A percentile compares a stretch with the other conserved stretches of the same genome.
Evolutionary conservation across 768 basidiomycete species (phyloP).

Genomic region (Russula foetens): DNA sequence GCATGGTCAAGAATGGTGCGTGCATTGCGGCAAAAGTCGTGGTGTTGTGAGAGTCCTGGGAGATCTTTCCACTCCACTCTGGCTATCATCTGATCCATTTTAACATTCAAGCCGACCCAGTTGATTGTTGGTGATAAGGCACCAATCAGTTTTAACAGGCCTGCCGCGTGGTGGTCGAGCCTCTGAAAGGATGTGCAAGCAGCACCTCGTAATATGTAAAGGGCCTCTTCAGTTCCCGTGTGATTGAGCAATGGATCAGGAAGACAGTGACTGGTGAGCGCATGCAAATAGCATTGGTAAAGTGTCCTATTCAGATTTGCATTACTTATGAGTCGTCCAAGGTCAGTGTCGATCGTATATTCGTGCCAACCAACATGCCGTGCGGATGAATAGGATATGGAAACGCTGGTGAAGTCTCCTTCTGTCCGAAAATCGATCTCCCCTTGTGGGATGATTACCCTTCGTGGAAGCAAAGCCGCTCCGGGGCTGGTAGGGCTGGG

Average conservation of each 20-base stretch:
- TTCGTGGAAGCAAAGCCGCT: not conserved
- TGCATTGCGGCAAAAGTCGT: not conserved
- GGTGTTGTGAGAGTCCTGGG: constrained; percentile 1
- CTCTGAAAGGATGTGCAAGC: constrained; percentile 34
- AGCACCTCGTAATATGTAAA: constrained; percentile 33
- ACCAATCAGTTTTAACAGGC: not conserved
- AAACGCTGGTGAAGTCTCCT: not conserved
- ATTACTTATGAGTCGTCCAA: constrained; percentile 27
- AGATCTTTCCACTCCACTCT: not conserved
- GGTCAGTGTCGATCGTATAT: constrained; percentile 26
- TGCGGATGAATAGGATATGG: not conserved
- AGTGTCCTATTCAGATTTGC: constrained; percentile 27
- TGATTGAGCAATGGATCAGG: constrained; percentile 38
- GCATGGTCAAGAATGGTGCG: not conserved
- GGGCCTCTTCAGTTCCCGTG: constrained; percentile 38
- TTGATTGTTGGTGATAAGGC: not conserved
- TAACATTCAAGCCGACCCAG: too few species aligned
- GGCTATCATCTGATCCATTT: not conserved
- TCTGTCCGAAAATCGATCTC: not conserved
- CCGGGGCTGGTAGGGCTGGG: not conserved
- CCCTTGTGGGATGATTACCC: constrained; percentile 7
- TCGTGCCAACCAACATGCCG: constrained; percentile 22
- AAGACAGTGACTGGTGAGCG: constrained; percentile 35
- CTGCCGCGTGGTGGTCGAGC: constrained; percentile 15
- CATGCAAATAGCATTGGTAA: constrained; percentile 39